Evolutionary conservation across 208 protist genomes (phyloP), one percentile per base, ranked within the genome.

Genomic region (Crithidia brevicula): DNA sequence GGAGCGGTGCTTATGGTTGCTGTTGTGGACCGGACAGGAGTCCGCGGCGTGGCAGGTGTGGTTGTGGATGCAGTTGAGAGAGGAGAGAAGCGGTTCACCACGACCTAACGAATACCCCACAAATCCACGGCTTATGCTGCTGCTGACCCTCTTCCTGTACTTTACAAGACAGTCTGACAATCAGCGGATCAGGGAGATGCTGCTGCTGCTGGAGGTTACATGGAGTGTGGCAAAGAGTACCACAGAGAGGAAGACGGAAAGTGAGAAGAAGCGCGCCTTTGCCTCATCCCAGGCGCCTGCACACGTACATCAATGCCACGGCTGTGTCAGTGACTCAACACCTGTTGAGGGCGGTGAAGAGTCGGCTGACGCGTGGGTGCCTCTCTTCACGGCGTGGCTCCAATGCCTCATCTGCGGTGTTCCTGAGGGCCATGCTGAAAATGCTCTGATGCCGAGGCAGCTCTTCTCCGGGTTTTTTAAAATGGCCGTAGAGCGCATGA

Each of bases 121-220:
- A 4, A 59, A 52, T 23, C 58, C 61, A 20, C 54, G 30, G 23
- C 31, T 85, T 23, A 40, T 82, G 59, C 67, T 77, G 9, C 56
- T 73, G 68, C 61, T 91, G 28, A 52, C 82, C 1, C 51, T 83
- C 23, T 86, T 83, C 42, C 40, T 70, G 6, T 53, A 88, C 51
- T 36, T 92, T 43, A 75, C 88, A 59, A 75, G 88, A 28, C 40
- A 49, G 6, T 7, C 15, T 40, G 36, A 13, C 15, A 7, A 13
- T 40, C 36, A 66, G 33, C 76, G 73, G 18, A 74, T 75, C 25
- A 60, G 67, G 22, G 86, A 88, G 52, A 30, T 84, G 54, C 61
- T 78, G 57, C 79, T 84, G 13, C 38, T 84, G 52, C 31, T 67
- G 0, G 38, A 65, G 50, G 22, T 60, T 38, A 9, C 27, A 30